phyloP scores from a whole-genome alignment of 257 asterid genomes.

The Buddleja alternifolia region DNA sequence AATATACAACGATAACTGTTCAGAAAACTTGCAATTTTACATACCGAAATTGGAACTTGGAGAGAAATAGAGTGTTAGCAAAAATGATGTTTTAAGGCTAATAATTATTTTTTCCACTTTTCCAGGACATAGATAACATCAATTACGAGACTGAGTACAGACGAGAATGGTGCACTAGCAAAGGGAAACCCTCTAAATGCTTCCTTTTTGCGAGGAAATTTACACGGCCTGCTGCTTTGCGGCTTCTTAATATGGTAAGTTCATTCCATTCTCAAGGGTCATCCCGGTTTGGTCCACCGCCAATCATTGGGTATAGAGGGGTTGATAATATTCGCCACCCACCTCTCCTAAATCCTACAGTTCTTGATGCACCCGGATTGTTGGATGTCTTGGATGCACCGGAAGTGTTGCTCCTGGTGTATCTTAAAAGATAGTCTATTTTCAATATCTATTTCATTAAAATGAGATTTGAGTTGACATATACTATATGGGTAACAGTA shows the following conservation, averaged over 20 bases:
- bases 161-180: slow-evolving; percentile 84
- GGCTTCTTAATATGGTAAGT: slow-evolving; percentile 65
- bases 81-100: slow-evolving; percentile 4
- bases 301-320: too few species aligned
- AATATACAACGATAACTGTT: not conserved
- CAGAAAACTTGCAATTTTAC: not conserved
- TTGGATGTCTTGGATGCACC: too few species aligned
- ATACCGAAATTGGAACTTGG: not conserved
- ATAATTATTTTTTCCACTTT: not conserved
- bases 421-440: too few species aligned
- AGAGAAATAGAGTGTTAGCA: not conserved
- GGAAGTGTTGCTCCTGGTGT: too few species aligned
- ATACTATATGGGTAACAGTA: not conserved
- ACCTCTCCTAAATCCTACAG: too few species aligned
- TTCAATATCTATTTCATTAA: too few species aligned
- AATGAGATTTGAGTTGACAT: too few species aligned
- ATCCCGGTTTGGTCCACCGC: too few species aligned
- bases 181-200: slow-evolving; percentile 71
- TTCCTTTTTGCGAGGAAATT: slow-evolving; percentile 79
- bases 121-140: slow-evolving; percentile 62
- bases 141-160: slow-evolving; percentile 68
- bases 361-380: too few species aligned
- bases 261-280: not conserved
- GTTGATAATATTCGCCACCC: too few species aligned
- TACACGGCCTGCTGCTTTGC: slow-evolving; percentile 69